A percentile compares a stretch with the other conserved stretches of the same genome.
Conservation (phyloP, 192 early-diverging fungal genomes). For the Linderina pennispora region DNA sequence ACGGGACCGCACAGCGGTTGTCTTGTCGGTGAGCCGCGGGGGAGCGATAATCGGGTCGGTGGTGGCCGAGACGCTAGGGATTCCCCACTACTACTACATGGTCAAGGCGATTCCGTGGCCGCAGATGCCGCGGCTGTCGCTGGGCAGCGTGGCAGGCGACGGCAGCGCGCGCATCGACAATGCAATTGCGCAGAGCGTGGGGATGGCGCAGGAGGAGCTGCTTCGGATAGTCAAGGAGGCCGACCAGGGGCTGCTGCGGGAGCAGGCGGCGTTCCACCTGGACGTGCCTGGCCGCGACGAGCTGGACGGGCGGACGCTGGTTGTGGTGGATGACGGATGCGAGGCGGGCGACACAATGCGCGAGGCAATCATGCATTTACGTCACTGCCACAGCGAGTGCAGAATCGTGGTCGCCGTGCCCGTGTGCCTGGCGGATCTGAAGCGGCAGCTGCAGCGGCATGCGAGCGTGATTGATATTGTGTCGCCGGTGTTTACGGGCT, state of each 20-base stretch:
- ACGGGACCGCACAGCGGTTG: conserved; percentile 13
- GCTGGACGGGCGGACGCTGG: conserved; percentile 20
- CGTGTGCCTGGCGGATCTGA: conserved; percentile 44
- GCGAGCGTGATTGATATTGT: conserved; percentile 33
- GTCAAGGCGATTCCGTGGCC: conserved; percentile 33
- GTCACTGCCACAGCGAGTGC: conserved; percentile 22
- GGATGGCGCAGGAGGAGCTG: conserved; percentile 5
- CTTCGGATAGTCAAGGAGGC: conserved; percentile 10
- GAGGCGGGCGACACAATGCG: conserved; percentile 48
- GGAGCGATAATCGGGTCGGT: conserved; percentile 38
- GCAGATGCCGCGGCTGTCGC: conserved; percentile 28
- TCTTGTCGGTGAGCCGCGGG: conserved; percentile 41
- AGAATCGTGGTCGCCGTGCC: conserved; percentile 42
- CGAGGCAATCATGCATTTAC: conserved; percentile 40
- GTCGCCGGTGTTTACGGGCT: conserved; percentile 36
- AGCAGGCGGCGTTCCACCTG: conserved; percentile 21
- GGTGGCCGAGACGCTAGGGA: conserved; percentile 19
- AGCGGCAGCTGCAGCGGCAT: conserved; percentile 32
- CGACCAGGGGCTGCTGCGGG: conserved; percentile 10
- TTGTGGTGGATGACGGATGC: conserved; percentile 45
- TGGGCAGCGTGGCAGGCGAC: conserved; percentile 46
- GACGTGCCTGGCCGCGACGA: not conserved
- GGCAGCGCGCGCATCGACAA: conserved; percentile 43
- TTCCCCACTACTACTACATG: conserved; percentile 34
- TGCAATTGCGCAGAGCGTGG: conserved; percentile 25